Evolutionary conservation across 2,329 filamentous ascomycete species (phyloP).

Genomic region (Stachybotrys chartarum): DNA sequence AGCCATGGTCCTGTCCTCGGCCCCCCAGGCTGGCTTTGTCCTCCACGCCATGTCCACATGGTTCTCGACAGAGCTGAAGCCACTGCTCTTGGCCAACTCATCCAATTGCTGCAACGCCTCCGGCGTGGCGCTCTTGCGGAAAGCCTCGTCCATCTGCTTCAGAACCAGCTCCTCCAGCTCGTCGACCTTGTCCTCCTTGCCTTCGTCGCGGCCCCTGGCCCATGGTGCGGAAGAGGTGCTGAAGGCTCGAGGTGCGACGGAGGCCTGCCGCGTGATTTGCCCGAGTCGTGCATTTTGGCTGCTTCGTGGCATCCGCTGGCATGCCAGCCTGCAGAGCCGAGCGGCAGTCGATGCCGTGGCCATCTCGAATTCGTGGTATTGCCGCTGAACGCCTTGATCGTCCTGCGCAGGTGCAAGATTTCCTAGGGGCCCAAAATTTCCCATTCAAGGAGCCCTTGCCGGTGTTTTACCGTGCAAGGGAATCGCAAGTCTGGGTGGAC

Average conservation of each 20-base stretch:
- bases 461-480: background rate
- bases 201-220: slow-evolving; percentile 11
- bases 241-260: slow-evolving; percentile 18
- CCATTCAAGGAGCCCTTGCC: background rate
- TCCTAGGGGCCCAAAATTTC: background rate
- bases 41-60: slow-evolving; percentile 20
- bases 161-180: slow-evolving; percentile 17
- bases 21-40: slow-evolving; percentile 18
- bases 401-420: background rate
- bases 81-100: slow-evolving; percentile 25
- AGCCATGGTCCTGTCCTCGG: slow-evolving; percentile 20
- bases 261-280: slow-evolving; percentile 14
- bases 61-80: slow-evolving; percentile 23
- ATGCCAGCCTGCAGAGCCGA: slow-evolving; percentile 27
- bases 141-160: slow-evolving; percentile 20
- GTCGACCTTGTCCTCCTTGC: slow-evolving; percentile 13
- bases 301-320: slow-evolving; percentile 19
- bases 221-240: slow-evolving; percentile 21
- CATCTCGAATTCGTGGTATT: slow-evolving; percentile 18
- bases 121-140: slow-evolving; percentile 20
- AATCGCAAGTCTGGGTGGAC: no score
- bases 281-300: slow-evolving; percentile 14
- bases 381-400: background rate
- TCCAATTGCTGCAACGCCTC: slow-evolving; percentile 25
- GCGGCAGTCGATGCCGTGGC: slow-evolving; percentile 29